Percentiles rank a stretch among this genome's conserved stretches.
Conservation (phyloP, 2,329 filamentous ascomycete species). For the Colletotrichum sidae region DNA sequence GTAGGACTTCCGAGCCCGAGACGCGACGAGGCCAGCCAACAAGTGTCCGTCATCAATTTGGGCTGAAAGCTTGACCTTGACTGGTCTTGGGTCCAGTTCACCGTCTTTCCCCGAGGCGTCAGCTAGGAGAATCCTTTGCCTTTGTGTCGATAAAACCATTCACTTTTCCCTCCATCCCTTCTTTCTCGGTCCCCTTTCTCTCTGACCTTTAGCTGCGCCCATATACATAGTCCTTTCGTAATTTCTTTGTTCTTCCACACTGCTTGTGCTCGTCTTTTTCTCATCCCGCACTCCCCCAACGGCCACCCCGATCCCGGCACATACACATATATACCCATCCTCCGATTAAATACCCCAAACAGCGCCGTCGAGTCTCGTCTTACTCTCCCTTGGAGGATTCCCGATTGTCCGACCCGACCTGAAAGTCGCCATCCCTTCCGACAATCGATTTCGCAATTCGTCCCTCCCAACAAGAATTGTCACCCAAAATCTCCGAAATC, state of each 20-base stretch:
- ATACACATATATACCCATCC: neutral
- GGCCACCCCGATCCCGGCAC: conserved; percentile 20
- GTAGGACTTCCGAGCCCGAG: neutral
- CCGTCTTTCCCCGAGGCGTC: neutral
- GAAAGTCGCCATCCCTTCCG: neutral
- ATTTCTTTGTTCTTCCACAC: conserved; percentile 9
- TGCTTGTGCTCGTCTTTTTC: conserved; percentile 9
- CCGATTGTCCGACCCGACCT: neutral
- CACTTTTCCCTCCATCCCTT: conserved; percentile 5
- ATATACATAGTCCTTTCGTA: neutral
- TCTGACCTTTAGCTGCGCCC: neutral
- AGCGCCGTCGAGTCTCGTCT: neutral
- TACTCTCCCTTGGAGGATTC: conserved; percentile 3
- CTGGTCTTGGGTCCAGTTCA: neutral
- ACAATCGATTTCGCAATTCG: neutral
- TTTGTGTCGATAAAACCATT: conserved; percentile 28
- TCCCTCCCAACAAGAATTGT: no score
- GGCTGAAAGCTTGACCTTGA: conserved; percentile 5
- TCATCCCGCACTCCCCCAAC: conserved; percentile 34
- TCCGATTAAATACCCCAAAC: conserved; percentile 6
- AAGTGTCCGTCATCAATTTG: conserved; percentile 2
- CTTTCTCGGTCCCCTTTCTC: neutral
- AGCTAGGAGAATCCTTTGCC: conserved; percentile 16
- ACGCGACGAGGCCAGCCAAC: neutral
- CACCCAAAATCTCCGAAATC: neutral